Percentiles rank a stretch among this genome's conserved stretches.
phyloP scores from a whole-genome alignment of 2,329 filamentous ascomycete species.

The Fusarium metavorans region DNA sequence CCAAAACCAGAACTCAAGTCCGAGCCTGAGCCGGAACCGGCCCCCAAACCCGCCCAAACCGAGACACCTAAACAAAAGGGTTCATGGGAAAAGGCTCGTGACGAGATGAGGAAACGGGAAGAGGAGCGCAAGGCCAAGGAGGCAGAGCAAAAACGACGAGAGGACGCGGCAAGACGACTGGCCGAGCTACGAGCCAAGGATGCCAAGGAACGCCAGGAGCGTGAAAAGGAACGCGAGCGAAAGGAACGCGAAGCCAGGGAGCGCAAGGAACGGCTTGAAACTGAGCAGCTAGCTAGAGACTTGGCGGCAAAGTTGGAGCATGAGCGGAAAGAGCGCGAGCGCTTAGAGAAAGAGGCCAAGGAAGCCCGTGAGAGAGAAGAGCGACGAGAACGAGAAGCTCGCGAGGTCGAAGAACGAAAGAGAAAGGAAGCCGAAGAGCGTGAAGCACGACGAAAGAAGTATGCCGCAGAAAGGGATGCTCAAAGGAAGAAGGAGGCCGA shows the following conservation, averaged over 20 bases:
- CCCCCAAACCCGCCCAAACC: slow-evolving; percentile 16
- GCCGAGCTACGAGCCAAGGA: slow-evolving; percentile 69
- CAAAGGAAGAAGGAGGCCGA: slow-evolving; percentile 40
- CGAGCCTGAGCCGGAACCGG: background rate
- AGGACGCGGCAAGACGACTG: slow-evolving; percentile 65
- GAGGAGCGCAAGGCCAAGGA: slow-evolving; percentile 72
- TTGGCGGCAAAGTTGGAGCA: slow-evolving; percentile 53
- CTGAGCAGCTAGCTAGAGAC: slow-evolving; percentile 46
- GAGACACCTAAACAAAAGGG: slow-evolving; percentile 56
- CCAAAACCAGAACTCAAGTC: background rate
- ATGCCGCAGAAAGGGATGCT: slow-evolving; percentile 35
- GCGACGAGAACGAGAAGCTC: slow-evolving; percentile 58
- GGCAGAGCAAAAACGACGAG: slow-evolving; percentile 70
- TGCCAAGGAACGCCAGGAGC: slow-evolving; percentile 59
- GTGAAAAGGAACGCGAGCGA: slow-evolving; percentile 54
- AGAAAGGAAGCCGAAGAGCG: slow-evolving; percentile 55
- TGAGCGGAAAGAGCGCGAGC: slow-evolving; percentile 55
- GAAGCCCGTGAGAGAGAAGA: slow-evolving; percentile 53
- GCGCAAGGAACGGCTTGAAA: slow-evolving; percentile 44
- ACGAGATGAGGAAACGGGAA: slow-evolving; percentile 73
- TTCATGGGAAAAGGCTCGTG: slow-evolving; percentile 76
- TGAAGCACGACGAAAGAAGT: slow-evolving; percentile 50
- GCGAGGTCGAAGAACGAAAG: slow-evolving; percentile 40
- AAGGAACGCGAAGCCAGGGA: slow-evolving; percentile 51
- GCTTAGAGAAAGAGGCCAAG: slow-evolving; percentile 58